Conservation (phyloP, 371 early-diverging fungal species). For the Mucor mucedo region DNA sequence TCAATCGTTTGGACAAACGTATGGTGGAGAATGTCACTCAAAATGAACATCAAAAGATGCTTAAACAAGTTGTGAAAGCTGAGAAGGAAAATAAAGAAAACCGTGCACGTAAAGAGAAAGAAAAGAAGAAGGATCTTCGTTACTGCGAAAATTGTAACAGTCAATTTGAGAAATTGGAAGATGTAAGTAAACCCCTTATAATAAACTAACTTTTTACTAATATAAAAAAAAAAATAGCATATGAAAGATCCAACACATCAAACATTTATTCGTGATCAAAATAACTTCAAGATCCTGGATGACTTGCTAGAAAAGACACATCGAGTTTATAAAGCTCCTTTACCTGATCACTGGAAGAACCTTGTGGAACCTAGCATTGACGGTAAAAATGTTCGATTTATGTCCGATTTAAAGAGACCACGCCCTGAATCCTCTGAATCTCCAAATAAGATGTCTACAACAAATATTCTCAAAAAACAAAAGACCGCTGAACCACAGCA, state of each 20-base stretch:
- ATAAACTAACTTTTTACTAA: background rate
- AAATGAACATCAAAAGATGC: slow-evolving; percentile 9
- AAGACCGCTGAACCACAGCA: background rate
- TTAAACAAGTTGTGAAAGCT: slow-evolving; percentile 11
- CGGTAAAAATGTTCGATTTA: slow-evolving; percentile 33
- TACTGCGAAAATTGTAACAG: slow-evolving; percentile 51
- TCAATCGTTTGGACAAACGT: slow-evolving; percentile 38
- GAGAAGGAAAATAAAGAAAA: slow-evolving; percentile 15
- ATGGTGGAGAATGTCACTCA: slow-evolving; percentile 33
- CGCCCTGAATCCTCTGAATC: background rate
- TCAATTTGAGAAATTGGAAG: slow-evolving; percentile 29
- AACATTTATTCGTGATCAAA: slow-evolving; percentile 36
- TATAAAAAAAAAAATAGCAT: slow-evolving; percentile 35
- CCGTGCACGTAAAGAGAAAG: slow-evolving; percentile 12
- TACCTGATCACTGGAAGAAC: slow-evolving; percentile 23
- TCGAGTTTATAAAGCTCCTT: slow-evolving; percentile 30
- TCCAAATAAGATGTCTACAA: background rate
- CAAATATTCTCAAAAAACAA: slow-evolving; percentile 4
- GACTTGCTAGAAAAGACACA: slow-evolving; percentile 31
- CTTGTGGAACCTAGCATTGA: slow-evolving; percentile 30
- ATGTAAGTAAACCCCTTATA: slow-evolving; percentile 28
- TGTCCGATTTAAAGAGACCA: slow-evolving; percentile 9
- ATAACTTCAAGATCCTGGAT: slow-evolving; percentile 47
- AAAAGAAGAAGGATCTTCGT: slow-evolving; percentile 18
- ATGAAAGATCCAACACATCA: slow-evolving; percentile 37